A percentile compares a stretch with the other conserved stretches of the same genome.
These are phyloP conservation scores for Neophaeococcomyces mojaviensis DNA, from an alignment of 2,329 filamentous ascomycete species.

Conservation along the genomic window DNA sequence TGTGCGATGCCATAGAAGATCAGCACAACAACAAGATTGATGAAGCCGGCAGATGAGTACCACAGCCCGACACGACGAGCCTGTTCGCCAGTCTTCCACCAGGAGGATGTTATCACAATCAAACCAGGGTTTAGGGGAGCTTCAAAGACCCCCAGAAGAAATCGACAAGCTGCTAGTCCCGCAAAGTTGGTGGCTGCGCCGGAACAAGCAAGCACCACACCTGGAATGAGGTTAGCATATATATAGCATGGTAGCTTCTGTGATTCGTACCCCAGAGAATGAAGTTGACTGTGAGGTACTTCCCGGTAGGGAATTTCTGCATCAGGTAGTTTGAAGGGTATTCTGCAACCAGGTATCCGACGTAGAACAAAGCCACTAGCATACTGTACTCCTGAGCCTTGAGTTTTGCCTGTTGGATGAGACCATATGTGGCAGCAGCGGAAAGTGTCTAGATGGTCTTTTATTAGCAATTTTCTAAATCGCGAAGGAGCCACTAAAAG, in stretches of 20 bases:
- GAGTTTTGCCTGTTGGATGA: slow-evolving; percentile 46
- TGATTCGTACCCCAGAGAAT: neutral
- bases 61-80: slow-evolving; percentile 52
- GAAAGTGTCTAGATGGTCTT: slow-evolving; percentile 37
- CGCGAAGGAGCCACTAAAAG: slow-evolving; percentile 30
- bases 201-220: neutral
- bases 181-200: slow-evolving; percentile 28
- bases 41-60: slow-evolving; percentile 52
- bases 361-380: slow-evolving; percentile 52
- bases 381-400: slow-evolving; percentile 52
- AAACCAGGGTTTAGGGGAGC: slow-evolving; percentile 43
- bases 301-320: slow-evolving; percentile 46
- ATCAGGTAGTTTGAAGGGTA: slow-evolving; percentile 51
- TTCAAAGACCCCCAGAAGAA: slow-evolving; percentile 43
- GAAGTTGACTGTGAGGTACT: slow-evolving; percentile 41
- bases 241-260: too few relatives aligned
- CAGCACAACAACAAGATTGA: slow-evolving; percentile 51
- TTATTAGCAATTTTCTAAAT: slow-evolving; percentile 37
- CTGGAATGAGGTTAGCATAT: too few relatives aligned
- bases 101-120: slow-evolving; percentile 45
- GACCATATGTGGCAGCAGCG: slow-evolving; percentile 40
- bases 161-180: slow-evolving; percentile 36
- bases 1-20: slow-evolving; percentile 40
- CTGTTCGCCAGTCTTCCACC: slow-evolving; percentile 42
- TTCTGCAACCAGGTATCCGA: slow-evolving; percentile 50